phyloP scores from a whole-genome alignment of 192 early-diverging fungal species.

The Gaertneriomyces sp. region DNA sequence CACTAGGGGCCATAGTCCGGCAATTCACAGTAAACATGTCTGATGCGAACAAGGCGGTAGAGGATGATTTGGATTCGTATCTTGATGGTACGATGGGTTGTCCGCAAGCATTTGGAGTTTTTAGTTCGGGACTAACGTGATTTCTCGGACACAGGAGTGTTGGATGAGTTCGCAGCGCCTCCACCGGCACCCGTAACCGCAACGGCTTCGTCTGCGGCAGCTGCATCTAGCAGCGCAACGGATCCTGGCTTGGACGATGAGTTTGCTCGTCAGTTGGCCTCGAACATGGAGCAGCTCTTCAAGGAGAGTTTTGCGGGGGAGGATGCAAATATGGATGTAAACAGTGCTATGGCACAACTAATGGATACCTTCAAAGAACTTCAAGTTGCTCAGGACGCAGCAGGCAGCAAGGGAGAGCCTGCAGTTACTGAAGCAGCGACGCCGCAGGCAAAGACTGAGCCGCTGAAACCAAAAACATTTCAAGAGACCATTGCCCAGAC shows the following conservation, averaged over 20 bases:
- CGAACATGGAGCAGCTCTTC: constrained; percentile 24
- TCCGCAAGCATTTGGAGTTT: neutral
- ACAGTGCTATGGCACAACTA: constrained; percentile 19
- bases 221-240: constrained; percentile 2
- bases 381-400: neutral
- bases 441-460: constrained; percentile 44
- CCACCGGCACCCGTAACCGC: constrained; percentile 35
- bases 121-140: neutral
- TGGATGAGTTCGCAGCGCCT: constrained; percentile 68
- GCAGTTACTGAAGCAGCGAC: neutral
- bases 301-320: constrained; percentile 7
- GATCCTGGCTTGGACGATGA: constrained; percentile 30
- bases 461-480: constrained; percentile 47
- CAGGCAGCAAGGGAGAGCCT: constrained; percentile 10
- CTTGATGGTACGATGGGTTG: constrained; percentile 52
- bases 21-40: too few relatives aligned
- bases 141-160: constrained; percentile 50
- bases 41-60: constrained; percentile 4
- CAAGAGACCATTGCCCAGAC: constrained; percentile 87
- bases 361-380: constrained; percentile 26
- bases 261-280: constrained; percentile 30
- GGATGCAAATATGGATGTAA: constrained; percentile 7
- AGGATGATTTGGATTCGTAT: constrained; percentile 66
- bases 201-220: constrained; percentile 23
- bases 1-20: too few relatives aligned